Conservation (phyloP, 2,329 filamentous ascomycete species). For the Xylaria sp. region DNA sequence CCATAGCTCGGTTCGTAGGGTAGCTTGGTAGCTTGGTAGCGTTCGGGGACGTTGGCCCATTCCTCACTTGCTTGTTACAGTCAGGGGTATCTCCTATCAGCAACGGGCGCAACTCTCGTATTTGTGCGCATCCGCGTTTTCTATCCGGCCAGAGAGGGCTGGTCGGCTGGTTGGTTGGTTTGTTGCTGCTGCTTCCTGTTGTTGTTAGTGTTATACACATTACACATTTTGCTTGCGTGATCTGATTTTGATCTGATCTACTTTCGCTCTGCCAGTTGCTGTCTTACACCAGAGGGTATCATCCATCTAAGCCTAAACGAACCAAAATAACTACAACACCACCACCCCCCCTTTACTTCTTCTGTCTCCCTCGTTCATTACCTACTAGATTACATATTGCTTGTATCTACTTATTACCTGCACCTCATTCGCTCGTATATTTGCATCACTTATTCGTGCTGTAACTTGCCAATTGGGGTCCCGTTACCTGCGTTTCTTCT, state of each 20-base stretch:
- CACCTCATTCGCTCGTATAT: constrained; percentile 44
- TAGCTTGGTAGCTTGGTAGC: constrained; percentile 35
- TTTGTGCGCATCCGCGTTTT: constrained; percentile 32
- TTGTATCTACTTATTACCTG: constrained; percentile 35
- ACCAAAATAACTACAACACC: not conserved
- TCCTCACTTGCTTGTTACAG: constrained; percentile 29
- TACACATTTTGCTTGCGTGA: constrained; percentile 12
- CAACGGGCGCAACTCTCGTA: constrained; percentile 29
- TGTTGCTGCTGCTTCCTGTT: constrained; percentile 18
- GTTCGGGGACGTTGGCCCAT: constrained; percentile 24
- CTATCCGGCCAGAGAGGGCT: constrained; percentile 15
- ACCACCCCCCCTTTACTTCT: constrained; percentile 26
- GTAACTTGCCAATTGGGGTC: constrained; percentile 45
- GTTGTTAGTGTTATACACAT: constrained; percentile 3
- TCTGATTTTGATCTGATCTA: constrained; percentile 13
- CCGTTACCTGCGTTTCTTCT: constrained; percentile 41
- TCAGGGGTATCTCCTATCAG: constrained; percentile 33
- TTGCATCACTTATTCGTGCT: constrained; percentile 46
- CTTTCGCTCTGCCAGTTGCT: constrained; percentile 8
- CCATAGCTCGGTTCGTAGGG: constrained; percentile 12
- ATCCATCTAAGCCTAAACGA: constrained; percentile 11
- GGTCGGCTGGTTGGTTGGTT: constrained; percentile 3
- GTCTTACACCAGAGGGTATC: constrained; percentile 29
- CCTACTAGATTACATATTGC: constrained; percentile 40
- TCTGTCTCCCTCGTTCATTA: constrained; percentile 31